Base-by-base conservation (phyloP, 306 rosid genomes). In the Sesbania bispinosa region DNA sequence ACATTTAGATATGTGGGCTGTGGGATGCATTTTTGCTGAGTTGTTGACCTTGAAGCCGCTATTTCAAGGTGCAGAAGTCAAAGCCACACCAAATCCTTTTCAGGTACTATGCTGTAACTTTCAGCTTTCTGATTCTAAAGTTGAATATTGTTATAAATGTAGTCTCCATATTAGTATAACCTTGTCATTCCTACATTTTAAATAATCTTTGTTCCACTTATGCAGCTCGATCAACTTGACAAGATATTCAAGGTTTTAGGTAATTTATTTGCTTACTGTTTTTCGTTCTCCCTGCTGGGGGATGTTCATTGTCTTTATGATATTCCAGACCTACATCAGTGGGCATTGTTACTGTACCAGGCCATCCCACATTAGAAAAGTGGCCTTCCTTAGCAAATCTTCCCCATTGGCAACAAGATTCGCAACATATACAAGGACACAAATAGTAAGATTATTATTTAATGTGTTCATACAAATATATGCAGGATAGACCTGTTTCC, bases 21-120 rank as follows among this genome's bases (percentile, higher is more conserved):
- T 93, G 84, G 98, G 98, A 62, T 93, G 98, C 87, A 93, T 93
- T 73, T 93, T 93, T 87, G 98, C 98, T 11, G 98, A 93, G 87
- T 92, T 93, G 81, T 80, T 93, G 86, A 93, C 98, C 53, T 79
- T 93, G 87, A 93, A 93, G 88, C 98, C 98, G 38, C 83, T 93
- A 77, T 93, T 93, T 83, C 98, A 93, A 90, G 98, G 98, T 69
- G 87, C 82, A 52, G 98, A 93, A 87, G 97, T 90, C 73, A 93
- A 93, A 85, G 94, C 89, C 52, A 66, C 84, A 3, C 86, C 85
- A 42, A 90, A 88, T 82, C 97, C 98, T 71, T 93, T 93, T 83
- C 98, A 93, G 96, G 98, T 93, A 46, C 19, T 42, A 64, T 77
- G 47, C 39, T 18, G 39, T 42, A 39, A 57, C 59, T 10, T 27